Conservation (phyloP, 2,329 filamentous ascomycete species). For the Grosmannia clavigera region DNA sequence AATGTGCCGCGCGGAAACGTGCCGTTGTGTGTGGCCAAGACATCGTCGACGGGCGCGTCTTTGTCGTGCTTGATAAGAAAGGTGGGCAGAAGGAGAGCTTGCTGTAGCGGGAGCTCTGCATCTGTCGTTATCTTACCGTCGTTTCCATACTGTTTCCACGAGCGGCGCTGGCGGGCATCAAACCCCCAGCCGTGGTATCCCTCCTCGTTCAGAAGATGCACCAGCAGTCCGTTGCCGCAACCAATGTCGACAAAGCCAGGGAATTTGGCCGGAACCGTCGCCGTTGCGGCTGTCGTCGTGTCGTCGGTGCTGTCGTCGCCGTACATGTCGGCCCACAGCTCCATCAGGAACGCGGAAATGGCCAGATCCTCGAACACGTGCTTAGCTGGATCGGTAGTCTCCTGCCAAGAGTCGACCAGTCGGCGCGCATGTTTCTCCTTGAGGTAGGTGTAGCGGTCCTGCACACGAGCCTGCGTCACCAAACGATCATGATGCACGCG, state of each 20-base stretch:
- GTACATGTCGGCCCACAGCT: slow-evolving; percentile 85
- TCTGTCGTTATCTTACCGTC: slow-evolving; percentile 9
- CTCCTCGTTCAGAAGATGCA: slow-evolving; percentile 68
- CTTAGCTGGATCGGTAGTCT: slow-evolving; percentile 76
- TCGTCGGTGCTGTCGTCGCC: slow-evolving; percentile 1
- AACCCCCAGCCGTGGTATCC: slow-evolving; percentile 83
- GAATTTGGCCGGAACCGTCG: slow-evolving; percentile 31
- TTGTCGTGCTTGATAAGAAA: not conserved
- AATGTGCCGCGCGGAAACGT: slow-evolving; percentile 65
- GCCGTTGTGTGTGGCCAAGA: slow-evolving; percentile 39
- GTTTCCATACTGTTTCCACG: slow-evolving; percentile 61
- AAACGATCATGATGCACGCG: slow-evolving; percentile 73
- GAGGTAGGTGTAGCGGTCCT: slow-evolving; percentile 69
- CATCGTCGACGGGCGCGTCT: slow-evolving; percentile 3
- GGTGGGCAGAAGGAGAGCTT: slow-evolving; percentile 28
- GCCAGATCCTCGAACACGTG: slow-evolving; percentile 91
- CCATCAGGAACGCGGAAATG: slow-evolving; percentile 85
- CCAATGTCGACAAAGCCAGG: slow-evolving; percentile 93
- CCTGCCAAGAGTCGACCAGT: slow-evolving; percentile 68
- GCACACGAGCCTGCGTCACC: slow-evolving; percentile 62
- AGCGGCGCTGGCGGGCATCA: slow-evolving; percentile 74
- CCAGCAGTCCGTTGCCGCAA: slow-evolving; percentile 85
- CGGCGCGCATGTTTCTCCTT: slow-evolving; percentile 66
- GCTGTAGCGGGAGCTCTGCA: slow-evolving; percentile 15
- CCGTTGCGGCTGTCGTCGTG: slow-evolving; percentile 4